These are phyloP conservation scores for Eutypella sp. DNA, from an alignment of 2,329 filamentous ascomycete genomes.

Conservation along the genomic window DNA sequence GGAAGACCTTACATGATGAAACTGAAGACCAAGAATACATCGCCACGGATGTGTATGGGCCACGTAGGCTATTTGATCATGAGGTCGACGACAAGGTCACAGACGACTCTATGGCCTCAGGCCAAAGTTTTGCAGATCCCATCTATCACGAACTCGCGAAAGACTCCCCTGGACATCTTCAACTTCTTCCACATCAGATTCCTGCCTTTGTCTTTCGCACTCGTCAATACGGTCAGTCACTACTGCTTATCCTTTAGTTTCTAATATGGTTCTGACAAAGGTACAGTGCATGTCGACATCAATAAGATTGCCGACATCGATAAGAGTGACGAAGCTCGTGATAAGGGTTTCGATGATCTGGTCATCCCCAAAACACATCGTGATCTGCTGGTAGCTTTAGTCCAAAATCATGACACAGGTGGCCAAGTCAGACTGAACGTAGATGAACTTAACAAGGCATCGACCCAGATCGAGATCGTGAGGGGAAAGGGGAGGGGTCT, in stretches of 20 bases:
- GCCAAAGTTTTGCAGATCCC: not conserved
- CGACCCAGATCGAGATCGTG: conserved; percentile 9
- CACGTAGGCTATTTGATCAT: not conserved
- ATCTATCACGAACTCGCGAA: not conserved
- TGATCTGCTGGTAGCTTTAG: conserved; percentile 7
- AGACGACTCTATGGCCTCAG: not conserved
- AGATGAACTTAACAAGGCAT: not conserved
- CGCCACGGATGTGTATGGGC: not conserved
- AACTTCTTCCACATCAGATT: not conserved
- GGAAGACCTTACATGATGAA: not conserved
- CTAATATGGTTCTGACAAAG: conserved; percentile 1
- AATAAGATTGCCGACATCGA: conserved; percentile 5
- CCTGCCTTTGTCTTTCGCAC: not conserved
- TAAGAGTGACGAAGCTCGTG: conserved; percentile 6
- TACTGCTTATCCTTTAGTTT: not conserved
- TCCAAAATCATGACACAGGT: conserved; percentile 8
- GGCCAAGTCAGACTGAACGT: not conserved
- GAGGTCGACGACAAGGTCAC: not conserved
- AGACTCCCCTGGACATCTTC: not conserved
- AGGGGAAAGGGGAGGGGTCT: conserved; percentile 30
- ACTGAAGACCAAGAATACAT: not conserved
- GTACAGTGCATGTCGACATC: conserved; percentile 3
- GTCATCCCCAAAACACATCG: conserved; percentile 4
- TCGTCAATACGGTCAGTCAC: conserved; percentile 4
- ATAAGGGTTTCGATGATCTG: conserved; percentile 4